Percentiles rank a stretch among this genome's conserved stretches.
These are phyloP conservation scores for Pezicula rhizophila DNA, from an alignment of 2,329 filamentous ascomycete species.

Conservation along the genomic window DNA sequence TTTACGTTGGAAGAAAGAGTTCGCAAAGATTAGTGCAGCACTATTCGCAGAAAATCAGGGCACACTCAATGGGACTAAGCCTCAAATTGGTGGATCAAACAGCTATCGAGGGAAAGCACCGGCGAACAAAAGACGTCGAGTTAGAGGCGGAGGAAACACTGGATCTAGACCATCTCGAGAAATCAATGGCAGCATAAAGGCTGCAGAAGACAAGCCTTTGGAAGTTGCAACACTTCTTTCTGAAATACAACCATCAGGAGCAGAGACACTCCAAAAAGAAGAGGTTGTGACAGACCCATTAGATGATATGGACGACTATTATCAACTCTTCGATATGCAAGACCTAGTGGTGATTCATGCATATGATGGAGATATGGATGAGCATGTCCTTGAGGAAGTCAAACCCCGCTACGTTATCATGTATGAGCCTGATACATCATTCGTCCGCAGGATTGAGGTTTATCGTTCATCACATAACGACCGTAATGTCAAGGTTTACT, in stretches of 20 bases:
- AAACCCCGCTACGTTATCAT: constrained; percentile 94
- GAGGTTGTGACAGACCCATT: constrained; percentile 74
- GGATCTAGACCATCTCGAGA: constrained; percentile 55
- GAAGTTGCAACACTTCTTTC: constrained; percentile 80
- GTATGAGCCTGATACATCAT: constrained; percentile 94
- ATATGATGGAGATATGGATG: constrained; percentile 93
- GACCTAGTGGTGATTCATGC: constrained; percentile 85
- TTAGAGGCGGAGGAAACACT: constrained; percentile 69
- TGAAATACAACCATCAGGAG: constrained; percentile 74
- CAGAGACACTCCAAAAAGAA: constrained; percentile 68
- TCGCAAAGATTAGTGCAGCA: constrained; percentile 74
- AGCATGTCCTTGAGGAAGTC: constrained; percentile 90
- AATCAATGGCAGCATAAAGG: constrained; percentile 67
- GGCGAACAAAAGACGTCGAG: constrained; percentile 76
- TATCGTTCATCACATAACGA: constrained; percentile 92
- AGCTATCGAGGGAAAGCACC: constrained; percentile 55
- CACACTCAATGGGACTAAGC: constrained; percentile 61
- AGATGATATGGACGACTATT: constrained; percentile 88
- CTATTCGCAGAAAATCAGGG: constrained; percentile 78
- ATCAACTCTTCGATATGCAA: constrained; percentile 84
- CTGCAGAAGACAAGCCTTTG: constrained; percentile 74
- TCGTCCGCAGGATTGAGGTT: constrained; percentile 90
- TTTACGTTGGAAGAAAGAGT: constrained; percentile 83
- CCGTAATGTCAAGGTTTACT: constrained; percentile 86
- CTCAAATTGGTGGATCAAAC: constrained; percentile 38